A percentile compares a stretch with the other conserved stretches of the same genome.
These are phyloP conservation scores for Phytophthora macrochlamydospora DNA, from an alignment of 352 stramenopile species.

Conservation along the genomic window DNA sequence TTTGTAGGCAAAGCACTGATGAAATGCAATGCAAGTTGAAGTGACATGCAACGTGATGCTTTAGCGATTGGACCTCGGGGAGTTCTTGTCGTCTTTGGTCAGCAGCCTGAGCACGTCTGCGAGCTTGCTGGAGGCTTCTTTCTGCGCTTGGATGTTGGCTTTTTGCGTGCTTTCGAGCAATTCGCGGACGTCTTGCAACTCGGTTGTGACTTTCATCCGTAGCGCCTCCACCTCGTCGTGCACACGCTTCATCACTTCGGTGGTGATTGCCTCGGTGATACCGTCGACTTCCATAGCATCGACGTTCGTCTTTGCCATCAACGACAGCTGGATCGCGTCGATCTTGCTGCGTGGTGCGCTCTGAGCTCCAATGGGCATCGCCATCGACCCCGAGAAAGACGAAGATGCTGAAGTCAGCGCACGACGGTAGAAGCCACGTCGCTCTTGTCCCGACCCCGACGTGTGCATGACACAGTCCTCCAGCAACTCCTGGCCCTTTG, in stretches of 20 bases:
- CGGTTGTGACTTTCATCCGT: slow-evolving; percentile 38
- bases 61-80: slow-evolving; percentile 7
- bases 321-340: slow-evolving; percentile 26
- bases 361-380: slow-evolving; percentile 4
- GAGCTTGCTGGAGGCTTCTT: slow-evolving; percentile 30
- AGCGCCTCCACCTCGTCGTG: slow-evolving; percentile 36
- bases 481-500: slow-evolving; percentile 36
- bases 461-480: slow-evolving; percentile 27
- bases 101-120: slow-evolving; percentile 31
- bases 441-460: slow-evolving; percentile 11
- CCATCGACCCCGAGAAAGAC: slow-evolving; percentile 17
- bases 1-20: background rate
- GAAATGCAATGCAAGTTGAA: slow-evolving; percentile 22
- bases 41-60: slow-evolving; percentile 9
- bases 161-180: slow-evolving; percentile 28
- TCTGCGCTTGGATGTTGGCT: slow-evolving; percentile 14
- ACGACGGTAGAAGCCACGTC: slow-evolving; percentile 24
- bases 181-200: slow-evolving; percentile 37
- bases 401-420: slow-evolving; percentile 34
- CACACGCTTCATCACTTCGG: slow-evolving; percentile 39
- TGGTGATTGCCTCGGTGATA: slow-evolving; percentile 36
- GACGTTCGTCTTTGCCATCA: slow-evolving; percentile 9
- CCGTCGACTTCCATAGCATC: slow-evolving; percentile 19
- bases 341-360: slow-evolving; percentile 23
- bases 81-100: slow-evolving; percentile 1